Evolutionary conservation across 306 rosid species (phyloP).

Genomic region (Vigna reflexopilosa): DNA sequence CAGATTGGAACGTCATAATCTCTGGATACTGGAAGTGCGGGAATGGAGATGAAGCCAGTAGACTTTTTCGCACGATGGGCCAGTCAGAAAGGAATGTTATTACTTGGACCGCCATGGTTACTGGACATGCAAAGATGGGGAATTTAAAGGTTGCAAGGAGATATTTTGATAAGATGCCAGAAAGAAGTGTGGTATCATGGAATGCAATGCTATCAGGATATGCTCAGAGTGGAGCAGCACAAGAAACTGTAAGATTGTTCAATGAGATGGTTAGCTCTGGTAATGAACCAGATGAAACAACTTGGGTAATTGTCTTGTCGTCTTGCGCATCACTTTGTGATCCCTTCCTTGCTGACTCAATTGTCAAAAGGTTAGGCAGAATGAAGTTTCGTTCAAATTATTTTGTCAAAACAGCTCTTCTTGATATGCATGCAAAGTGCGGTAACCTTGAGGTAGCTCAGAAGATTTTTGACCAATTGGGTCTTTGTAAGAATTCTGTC

Average conservation of each 20-base stretch:
- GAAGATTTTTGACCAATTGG: constrained; percentile 59
- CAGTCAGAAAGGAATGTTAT: constrained; percentile 52
- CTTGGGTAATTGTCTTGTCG: constrained; percentile 68
- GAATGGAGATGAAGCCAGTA: constrained; percentile 60
- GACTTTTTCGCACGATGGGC: constrained; percentile 52
- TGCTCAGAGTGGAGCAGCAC: constrained; percentile 58
- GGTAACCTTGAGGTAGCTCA: constrained; percentile 64
- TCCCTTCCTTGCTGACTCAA: constrained; percentile 51
- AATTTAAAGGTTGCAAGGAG: constrained; percentile 58
- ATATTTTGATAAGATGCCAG: constrained; percentile 66
- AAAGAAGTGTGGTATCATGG: constrained; percentile 72
- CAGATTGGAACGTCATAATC: constrained; percentile 75
- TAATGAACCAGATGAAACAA: constrained; percentile 57
- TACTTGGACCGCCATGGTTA: constrained; percentile 74
- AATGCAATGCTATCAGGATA: constrained; percentile 82
- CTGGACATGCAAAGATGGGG: constrained; percentile 61
- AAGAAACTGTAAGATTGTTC: constrained; percentile 64
- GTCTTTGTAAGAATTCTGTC: constrained; percentile 51
- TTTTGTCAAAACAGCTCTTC: constrained; percentile 65
- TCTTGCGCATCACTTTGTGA: constrained; percentile 57
- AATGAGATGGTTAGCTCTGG: constrained; percentile 56
- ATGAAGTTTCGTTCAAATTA: constrained; percentile 53
- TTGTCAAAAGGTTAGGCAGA: constrained; percentile 47
- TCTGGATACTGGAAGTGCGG: constrained; percentile 69
- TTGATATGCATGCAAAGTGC: constrained; percentile 74